Conservation (phyloP, 1,284 basidiomycete genomes). For the Cryptococcus neoformans region DNA sequence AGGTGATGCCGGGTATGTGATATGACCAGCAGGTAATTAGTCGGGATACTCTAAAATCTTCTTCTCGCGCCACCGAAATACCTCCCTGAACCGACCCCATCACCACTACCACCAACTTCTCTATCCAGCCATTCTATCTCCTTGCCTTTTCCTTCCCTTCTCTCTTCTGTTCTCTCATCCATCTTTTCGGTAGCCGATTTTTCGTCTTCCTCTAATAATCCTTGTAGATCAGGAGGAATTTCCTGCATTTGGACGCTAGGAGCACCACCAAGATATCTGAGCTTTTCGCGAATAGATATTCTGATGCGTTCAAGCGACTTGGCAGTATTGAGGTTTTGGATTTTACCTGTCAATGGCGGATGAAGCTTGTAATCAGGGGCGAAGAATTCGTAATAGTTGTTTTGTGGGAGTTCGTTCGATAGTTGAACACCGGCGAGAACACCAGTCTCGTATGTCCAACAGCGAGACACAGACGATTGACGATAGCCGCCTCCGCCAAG, state of each 20-base stretch:
- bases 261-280: slow-evolving; percentile 90
- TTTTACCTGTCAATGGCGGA: slow-evolving; percentile 82
- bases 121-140: slow-evolving; percentile 11
- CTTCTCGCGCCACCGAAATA: slow-evolving; percentile 2
- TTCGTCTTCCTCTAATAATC: slow-evolving; percentile 74
- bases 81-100: slow-evolving; percentile 3
- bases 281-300: slow-evolving; percentile 79
- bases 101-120: slow-evolving; percentile 6
- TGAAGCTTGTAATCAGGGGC: slow-evolving; percentile 89
- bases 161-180: slow-evolving; percentile 63
- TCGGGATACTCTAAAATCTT: neutral
- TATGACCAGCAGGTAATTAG: too few species aligned
- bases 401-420: slow-evolving; percentile 80
- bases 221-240: slow-evolving; percentile 86
- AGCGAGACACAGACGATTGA: slow-evolving; percentile 86
- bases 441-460: slow-evolving; percentile 98
- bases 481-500: slow-evolving; percentile 90
- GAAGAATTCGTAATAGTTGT: slow-evolving; percentile 92
- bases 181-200: slow-evolving; percentile 63
- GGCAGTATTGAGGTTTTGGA: slow-evolving; percentile 89
- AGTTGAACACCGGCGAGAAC: slow-evolving; percentile 83
- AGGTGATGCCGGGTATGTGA: too few species aligned
- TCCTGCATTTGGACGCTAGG: slow-evolving; percentile 96
- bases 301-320: slow-evolving; percentile 81
- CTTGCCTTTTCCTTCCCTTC: slow-evolving; percentile 53